Evolutionary conservation across 805 yeast species (phyloP).

Genomic region (Yarrowia phangngaensis): DNA sequence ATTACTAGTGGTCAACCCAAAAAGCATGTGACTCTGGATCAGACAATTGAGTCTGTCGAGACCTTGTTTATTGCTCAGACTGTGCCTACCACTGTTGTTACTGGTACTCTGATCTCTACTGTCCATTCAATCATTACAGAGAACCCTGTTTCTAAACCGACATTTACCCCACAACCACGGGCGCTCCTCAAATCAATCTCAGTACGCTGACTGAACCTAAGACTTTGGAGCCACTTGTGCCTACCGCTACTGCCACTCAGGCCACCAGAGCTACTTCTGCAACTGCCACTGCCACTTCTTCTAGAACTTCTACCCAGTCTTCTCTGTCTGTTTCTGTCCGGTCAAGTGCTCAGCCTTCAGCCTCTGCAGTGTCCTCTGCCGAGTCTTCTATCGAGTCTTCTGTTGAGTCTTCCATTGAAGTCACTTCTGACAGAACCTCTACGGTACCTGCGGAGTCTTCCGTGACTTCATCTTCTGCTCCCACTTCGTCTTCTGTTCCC

Average conservation of each 20-base stretch:
- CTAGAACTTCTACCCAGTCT: constrained; percentile 29
- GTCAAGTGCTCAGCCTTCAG: constrained; percentile 28
- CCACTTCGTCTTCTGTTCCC: background rate
- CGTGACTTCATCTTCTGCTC: background rate
- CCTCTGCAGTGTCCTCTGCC: constrained; percentile 27
- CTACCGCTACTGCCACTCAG: constrained; percentile 27
- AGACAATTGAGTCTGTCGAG: constrained; percentile 33
- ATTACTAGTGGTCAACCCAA: constrained; percentile 28
- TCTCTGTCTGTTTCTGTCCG: constrained; percentile 25
- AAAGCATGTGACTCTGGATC: constrained; percentile 29
- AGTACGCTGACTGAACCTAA: constrained; percentile 12
- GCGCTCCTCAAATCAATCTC: constrained; percentile 11
- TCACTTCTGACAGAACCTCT: too few relatives aligned
- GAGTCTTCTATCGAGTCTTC: constrained; percentile 17
- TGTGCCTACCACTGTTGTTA: constrained; percentile 37
- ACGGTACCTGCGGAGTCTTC: too few relatives aligned
- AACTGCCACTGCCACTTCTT: constrained; percentile 26
- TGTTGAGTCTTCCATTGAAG: background rate
- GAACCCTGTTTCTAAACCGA: constrained; percentile 38
- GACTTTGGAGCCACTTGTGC: constrained; percentile 38
- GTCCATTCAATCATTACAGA: constrained; percentile 36
- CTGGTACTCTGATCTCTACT: constrained; percentile 36
- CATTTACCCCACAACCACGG: constrained; percentile 36
- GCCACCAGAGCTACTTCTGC: constrained; percentile 18
- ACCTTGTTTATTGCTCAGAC: constrained; percentile 38